These are phyloP conservation scores for Citrus glauca DNA, from an alignment of 345 rosid genomes.

Conservation along the genomic window DNA sequence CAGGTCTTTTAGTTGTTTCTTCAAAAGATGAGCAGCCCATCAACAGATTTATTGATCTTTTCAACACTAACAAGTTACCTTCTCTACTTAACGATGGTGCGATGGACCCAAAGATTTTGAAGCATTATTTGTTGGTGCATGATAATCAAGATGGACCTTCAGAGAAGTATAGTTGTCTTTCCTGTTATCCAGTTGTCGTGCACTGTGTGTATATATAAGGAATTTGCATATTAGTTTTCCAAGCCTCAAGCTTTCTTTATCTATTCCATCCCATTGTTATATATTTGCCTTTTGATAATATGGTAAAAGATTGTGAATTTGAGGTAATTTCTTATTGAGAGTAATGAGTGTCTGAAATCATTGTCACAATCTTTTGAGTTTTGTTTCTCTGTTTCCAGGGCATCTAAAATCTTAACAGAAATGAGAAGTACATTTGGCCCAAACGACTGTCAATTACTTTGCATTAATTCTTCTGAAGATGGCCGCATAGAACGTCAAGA, in stretches of 20 bases:
- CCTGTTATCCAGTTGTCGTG: not conserved
- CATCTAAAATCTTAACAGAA: slow-evolving; percentile 67
- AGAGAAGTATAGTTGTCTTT: slow-evolving; percentile 59
- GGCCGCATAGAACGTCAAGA: slow-evolving; percentile 54
- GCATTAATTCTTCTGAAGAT: slow-evolving; percentile 87
- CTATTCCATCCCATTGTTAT: slow-evolving; percentile 1
- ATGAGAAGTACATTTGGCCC: slow-evolving; percentile 88
- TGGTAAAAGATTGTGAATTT: not conserved
- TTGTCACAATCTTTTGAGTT: slow-evolving; percentile 14
- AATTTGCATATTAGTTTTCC: not conserved
- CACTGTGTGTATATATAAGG: not conserved
- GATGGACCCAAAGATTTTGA: slow-evolving; percentile 91
- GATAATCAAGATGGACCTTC: slow-evolving; percentile 79
- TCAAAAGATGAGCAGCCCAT: slow-evolving; percentile 89
- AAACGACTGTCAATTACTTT: slow-evolving; percentile 71
- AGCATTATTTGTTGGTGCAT: slow-evolving; percentile 82
- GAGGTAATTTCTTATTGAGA: not conserved
- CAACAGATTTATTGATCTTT: slow-evolving; percentile 78
- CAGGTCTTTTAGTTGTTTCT: slow-evolving; percentile 94
- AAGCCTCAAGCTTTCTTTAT: not conserved
- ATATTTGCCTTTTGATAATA: not conserved
- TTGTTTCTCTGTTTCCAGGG: slow-evolving; percentile 51
- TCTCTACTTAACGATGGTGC: slow-evolving; percentile 79
- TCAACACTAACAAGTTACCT: slow-evolving; percentile 74
- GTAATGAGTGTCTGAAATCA: slow-evolving; percentile 9